These are phyloP conservation scores for Phytophthora aleatoria DNA, from an alignment of 352 stramenopile genomes.

Conservation along the genomic window DNA sequence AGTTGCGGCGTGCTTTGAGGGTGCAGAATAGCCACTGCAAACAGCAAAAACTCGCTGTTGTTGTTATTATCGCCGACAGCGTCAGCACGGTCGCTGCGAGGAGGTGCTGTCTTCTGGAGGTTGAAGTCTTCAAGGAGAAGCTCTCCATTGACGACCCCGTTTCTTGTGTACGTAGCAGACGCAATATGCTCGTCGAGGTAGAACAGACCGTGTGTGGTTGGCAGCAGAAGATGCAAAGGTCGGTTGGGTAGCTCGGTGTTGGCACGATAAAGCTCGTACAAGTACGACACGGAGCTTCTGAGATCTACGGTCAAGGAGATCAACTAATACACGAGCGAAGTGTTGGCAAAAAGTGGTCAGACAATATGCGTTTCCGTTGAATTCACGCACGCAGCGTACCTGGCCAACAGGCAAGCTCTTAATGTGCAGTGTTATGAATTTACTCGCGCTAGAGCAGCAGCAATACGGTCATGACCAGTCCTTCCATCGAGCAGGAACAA, in stretches of 20 bases:
- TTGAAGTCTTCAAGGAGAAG: conserved; percentile 78
- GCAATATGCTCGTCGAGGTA: conserved; percentile 70
- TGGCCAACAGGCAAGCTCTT: conserved; percentile 79
- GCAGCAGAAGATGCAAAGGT: conserved; percentile 67
- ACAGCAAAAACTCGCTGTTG: conserved; percentile 61
- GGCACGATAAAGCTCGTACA: conserved; percentile 82
- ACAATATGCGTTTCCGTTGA: no score
- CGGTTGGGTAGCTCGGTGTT: conserved; percentile 62
- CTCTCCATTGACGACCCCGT: conserved; percentile 69
- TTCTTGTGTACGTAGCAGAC: conserved; percentile 60
- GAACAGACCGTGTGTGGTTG: conserved; percentile 68
- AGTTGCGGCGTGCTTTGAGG: conserved; percentile 59
- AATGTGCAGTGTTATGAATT: conserved; percentile 71
- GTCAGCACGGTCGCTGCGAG: conserved; percentile 2
- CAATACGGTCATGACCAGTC: not conserved
- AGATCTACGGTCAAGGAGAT: conserved; percentile 66
- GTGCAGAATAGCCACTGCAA: conserved; percentile 69
- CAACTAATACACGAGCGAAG: conserved; percentile 33
- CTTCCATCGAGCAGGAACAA: no score
- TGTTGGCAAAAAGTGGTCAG: not conserved
- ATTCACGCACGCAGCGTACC: conserved; percentile 33
- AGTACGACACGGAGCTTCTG: conserved; percentile 54
- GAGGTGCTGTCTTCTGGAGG: conserved; percentile 30
- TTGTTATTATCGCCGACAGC: conserved; percentile 4
- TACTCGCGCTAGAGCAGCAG: conserved; percentile 38